Evolutionary conservation across 2,329 filamentous ascomycete genomes (phyloP).

Genomic region (Fusarium sp.): DNA sequence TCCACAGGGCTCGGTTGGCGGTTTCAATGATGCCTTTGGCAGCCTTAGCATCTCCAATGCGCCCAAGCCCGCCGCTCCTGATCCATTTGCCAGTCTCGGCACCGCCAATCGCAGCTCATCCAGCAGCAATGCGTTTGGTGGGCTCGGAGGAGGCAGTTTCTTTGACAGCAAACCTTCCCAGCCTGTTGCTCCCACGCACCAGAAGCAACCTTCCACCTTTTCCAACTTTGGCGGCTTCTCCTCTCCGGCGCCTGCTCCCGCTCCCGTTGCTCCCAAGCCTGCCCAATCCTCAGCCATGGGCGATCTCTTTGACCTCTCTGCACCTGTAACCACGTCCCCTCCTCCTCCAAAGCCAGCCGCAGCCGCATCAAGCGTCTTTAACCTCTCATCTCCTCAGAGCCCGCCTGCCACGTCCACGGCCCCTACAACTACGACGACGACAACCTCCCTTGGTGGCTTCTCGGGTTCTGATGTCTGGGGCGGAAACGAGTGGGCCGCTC

Average conservation of each 20-base stretch:
- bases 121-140: constrained; percentile 63
- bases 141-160: constrained; percentile 82
- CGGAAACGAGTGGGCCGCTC: constrained; percentile 84
- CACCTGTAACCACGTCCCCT: constrained; percentile 64
- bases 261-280: constrained; percentile 59
- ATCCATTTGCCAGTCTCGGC: constrained; percentile 75
- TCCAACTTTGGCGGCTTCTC: constrained; percentile 76
- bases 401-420: constrained; percentile 62
- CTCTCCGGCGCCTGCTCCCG: constrained; percentile 58
- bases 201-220: constrained; percentile 69
- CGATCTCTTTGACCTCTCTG: constrained; percentile 86
- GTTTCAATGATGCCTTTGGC: constrained; percentile 83
- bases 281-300: constrained; percentile 74
- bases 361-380: constrained; percentile 76
- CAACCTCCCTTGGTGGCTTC: constrained; percentile 58
- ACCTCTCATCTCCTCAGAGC: constrained; percentile 74
- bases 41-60: constrained; percentile 62
- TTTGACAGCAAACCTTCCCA: constrained; percentile 83
- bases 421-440: constrained; percentile 47
- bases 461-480: constrained; percentile 85
- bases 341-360: constrained; percentile 58
- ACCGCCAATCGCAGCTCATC: constrained; percentile 54
- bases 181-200: constrained; percentile 64
- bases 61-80: constrained; percentile 60
- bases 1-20: constrained; percentile 68